phyloP scores from a whole-genome alignment of 1,284 basidiomycete species.

The Fomitopsis palustris region DNA sequence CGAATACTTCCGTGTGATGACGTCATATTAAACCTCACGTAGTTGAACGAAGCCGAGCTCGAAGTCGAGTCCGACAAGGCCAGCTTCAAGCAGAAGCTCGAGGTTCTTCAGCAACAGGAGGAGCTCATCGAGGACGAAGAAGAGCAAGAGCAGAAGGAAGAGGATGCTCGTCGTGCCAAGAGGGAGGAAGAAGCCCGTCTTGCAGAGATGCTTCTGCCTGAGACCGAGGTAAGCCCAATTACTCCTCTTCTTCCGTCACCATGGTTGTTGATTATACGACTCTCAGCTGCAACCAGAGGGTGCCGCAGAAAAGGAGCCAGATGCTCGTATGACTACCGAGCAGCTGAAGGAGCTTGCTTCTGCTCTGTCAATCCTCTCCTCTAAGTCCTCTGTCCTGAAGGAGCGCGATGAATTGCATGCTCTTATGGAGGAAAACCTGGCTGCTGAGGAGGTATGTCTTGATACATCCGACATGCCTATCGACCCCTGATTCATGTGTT shows the following conservation, averaged over 20 bases:
- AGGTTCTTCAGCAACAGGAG: slow-evolving; percentile 97
- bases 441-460: slow-evolving; percentile 71
- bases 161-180: slow-evolving; percentile 84
- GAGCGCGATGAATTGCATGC: slow-evolving; percentile 89
- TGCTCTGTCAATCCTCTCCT: slow-evolving; percentile 87
- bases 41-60: slow-evolving; percentile 96
- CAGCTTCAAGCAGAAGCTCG: slow-evolving; percentile 96
- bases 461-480: not conserved
- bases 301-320: slow-evolving; percentile 39
- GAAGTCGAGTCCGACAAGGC: slow-evolving; percentile 93
- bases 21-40: slow-evolving; percentile 10
- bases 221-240: slow-evolving; percentile 58
- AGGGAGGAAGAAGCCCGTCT: slow-evolving; percentile 76
- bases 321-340: slow-evolving; percentile 95
- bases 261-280: not conserved
- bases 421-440: slow-evolving; percentile 90
- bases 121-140: slow-evolving; percentile 99
- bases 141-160: slow-evolving; percentile 96
- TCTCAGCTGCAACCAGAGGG: slow-evolving; percentile 46
- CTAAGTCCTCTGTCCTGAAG: slow-evolving; percentile 96
- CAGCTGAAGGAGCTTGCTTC: slow-evolving; percentile 94
- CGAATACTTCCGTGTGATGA: not conserved
- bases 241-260: not conserved
- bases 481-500: not conserved
- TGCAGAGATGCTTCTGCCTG: slow-evolving; percentile 74